A percentile compares a stretch with the other conserved stretches of the same genome.
Evolutionary conservation across 2,329 filamentous ascomycete genomes (phyloP).

Genomic region (Orbilia brochopaga): DNA sequence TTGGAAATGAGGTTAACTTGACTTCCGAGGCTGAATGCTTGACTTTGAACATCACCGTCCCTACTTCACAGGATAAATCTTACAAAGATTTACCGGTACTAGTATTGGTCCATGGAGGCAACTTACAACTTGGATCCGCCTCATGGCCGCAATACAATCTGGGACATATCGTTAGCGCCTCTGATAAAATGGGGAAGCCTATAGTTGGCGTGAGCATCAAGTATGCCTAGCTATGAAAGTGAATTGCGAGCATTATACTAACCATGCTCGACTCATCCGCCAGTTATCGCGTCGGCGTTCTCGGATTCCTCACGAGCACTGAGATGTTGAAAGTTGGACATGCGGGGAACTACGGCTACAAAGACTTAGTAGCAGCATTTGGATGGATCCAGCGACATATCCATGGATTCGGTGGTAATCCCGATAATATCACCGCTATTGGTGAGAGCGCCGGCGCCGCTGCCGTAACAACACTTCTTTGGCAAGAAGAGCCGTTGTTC

Average conservation of each 20-base stretch:
- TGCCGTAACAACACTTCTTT: constrained; percentile 34
- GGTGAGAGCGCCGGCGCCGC: constrained; percentile 56
- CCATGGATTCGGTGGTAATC: constrained; percentile 57
- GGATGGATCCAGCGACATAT: constrained; percentile 54
- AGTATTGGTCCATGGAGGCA: constrained; percentile 65
- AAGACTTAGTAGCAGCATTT: constrained; percentile 52
- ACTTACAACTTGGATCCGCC: constrained; percentile 62
- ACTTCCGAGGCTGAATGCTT: constrained; percentile 61
- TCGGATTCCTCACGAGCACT: constrained; percentile 34
- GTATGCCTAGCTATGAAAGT: constrained; percentile 55
- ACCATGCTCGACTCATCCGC: constrained; percentile 54
- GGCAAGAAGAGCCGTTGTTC: constrained; percentile 44
- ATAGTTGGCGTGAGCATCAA: constrained; percentile 62
- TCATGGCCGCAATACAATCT: constrained; percentile 65
- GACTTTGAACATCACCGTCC: constrained; percentile 64
- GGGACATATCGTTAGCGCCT: constrained; percentile 60
- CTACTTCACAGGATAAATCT: constrained; percentile 53
- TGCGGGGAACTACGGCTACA: constrained; percentile 51
- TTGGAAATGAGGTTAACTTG: constrained; percentile 22
- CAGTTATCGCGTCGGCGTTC: constrained; percentile 54
- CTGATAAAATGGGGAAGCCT: constrained; percentile 59
- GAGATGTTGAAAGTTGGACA: constrained; percentile 26
- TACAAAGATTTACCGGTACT: constrained; percentile 61
- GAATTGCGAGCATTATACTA: not conserved
- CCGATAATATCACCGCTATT: constrained; percentile 55